Percentiles rank a stretch among this genome's conserved stretches.
phyloP scores from a whole-genome alignment of 202 grass and related monocot genomes.

The Musa balbisiana region DNA sequence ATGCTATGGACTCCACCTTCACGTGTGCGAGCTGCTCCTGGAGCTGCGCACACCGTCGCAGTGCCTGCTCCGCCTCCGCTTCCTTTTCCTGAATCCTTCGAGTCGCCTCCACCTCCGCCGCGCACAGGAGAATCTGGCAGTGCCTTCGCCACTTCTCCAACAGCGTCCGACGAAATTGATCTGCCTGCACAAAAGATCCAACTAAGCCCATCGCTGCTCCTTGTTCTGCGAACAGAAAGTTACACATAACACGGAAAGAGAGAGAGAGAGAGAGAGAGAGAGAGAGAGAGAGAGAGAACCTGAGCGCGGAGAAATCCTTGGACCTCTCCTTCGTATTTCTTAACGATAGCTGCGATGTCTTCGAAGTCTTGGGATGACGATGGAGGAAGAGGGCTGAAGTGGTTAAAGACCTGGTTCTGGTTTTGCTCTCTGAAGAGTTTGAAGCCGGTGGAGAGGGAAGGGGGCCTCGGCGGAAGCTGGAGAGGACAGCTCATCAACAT shows the following conservation, averaged over 20 bases:
- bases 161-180: background rate
- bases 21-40: background rate
- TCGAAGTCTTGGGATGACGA: background rate
- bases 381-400: background rate
- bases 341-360: background rate
- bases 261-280: no score
- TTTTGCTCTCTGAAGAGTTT: background rate
- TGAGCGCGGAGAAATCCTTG: background rate
- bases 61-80: background rate
- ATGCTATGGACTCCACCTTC: background rate
- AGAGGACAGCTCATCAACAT: background rate
- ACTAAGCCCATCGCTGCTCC: background rate
- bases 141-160: background rate
- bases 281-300: background rate
- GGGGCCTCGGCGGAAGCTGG: background rate
- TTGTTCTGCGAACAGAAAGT: no score
- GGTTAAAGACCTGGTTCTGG: background rate
- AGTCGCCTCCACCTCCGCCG: background rate
- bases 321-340: background rate
- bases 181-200: background rate
- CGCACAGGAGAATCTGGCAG: background rate
- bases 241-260: background rate
- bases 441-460: background rate
- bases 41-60: background rate
- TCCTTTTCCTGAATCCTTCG: background rate